Conservation (phyloP, 306 rosid species). For the Corylus avellana region DNA sequence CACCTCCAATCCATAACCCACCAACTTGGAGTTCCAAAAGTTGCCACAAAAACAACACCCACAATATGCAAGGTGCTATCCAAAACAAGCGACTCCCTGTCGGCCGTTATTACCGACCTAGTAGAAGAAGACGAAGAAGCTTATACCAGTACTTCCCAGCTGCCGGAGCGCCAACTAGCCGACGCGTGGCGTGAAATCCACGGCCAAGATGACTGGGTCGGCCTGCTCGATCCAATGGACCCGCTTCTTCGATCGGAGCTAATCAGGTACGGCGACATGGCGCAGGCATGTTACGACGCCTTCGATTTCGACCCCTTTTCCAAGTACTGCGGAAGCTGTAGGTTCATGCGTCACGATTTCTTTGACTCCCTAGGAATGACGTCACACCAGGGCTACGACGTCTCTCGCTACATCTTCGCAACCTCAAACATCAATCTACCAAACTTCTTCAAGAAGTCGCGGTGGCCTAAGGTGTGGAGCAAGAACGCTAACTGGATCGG, state of each 20-base stretch:
- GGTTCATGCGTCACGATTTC: slow-evolving; percentile 44
- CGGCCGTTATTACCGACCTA: slow-evolving; percentile 37
- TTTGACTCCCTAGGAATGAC: slow-evolving; percentile 35
- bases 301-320: slow-evolving; percentile 83
- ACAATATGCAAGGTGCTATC: slow-evolving; percentile 22
- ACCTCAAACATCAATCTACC: slow-evolving; percentile 65
- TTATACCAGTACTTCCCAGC: neutral
- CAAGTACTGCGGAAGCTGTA: slow-evolving; percentile 79
- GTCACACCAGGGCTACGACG: slow-evolving; percentile 41
- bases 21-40: neutral
- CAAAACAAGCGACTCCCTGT: slow-evolving; percentile 20
- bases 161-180: slow-evolving; percentile 17
- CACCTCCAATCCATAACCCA: neutral
- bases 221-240: slow-evolving; percentile 73
- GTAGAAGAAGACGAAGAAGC: slow-evolving; percentile 1
- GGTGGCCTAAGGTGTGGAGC: slow-evolving; percentile 82
- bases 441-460: slow-evolving; percentile 67
- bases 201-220: slow-evolving; percentile 70
- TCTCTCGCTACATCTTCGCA: slow-evolving; percentile 76
- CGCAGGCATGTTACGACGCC: slow-evolving; percentile 85
- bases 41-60: slow-evolving; percentile 1
- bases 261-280: slow-evolving; percentile 85
- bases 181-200: slow-evolving; percentile 70
- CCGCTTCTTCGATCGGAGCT: slow-evolving; percentile 60
- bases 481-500: slow-evolving; percentile 88